A percentile compares a stretch with the other conserved stretches of the same genome.
Conservation (phyloP, 352 stramenopile species). For the Globisporangium heterothallicum region DNA sequence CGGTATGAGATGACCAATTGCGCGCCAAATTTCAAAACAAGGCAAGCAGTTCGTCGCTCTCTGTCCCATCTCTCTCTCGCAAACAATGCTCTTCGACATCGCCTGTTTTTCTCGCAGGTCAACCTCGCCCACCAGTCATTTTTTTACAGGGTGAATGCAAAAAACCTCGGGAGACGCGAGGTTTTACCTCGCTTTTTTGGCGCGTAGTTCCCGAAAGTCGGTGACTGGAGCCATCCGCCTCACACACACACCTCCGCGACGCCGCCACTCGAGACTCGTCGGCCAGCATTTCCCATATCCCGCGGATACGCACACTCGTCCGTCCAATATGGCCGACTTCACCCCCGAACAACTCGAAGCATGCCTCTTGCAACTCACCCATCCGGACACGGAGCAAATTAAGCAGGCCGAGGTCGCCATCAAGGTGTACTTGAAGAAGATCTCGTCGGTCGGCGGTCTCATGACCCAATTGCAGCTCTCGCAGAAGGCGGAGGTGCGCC, state of each 20-base stretch:
- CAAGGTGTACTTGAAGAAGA: conserved; percentile 92
- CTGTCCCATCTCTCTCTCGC: not conserved
- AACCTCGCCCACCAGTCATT: conserved; percentile 10
- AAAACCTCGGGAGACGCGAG: conserved; percentile 7
- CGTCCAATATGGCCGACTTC: conserved; percentile 64
- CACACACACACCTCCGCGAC: not conserved
- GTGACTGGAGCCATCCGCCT: conserved; percentile 4
- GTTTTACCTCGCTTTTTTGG: conserved; percentile 6
- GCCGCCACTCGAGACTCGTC: not conserved
- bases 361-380: conserved; percentile 87
- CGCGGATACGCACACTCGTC: conserved; percentile 10
- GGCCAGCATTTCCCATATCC: conserved; percentile 16
- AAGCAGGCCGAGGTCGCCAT: conserved; percentile 91
- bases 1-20: not conserved
- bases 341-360: conserved; percentile 79
- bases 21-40: not conserved
- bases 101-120: conserved; percentile 1
- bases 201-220: not conserved
- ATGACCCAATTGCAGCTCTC: conserved; percentile 88
- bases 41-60: not conserved
- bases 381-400: conserved; percentile 94
- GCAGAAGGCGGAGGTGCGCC: conserved; percentile 75
- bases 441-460: conserved; percentile 77
- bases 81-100: not conserved
- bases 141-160: conserved; percentile 1